Evolutionary conservation across 257 asterid species (phyloP), one percentile per base, ranked within the genome.

Genomic region (Sherardia arvensis): DNA sequence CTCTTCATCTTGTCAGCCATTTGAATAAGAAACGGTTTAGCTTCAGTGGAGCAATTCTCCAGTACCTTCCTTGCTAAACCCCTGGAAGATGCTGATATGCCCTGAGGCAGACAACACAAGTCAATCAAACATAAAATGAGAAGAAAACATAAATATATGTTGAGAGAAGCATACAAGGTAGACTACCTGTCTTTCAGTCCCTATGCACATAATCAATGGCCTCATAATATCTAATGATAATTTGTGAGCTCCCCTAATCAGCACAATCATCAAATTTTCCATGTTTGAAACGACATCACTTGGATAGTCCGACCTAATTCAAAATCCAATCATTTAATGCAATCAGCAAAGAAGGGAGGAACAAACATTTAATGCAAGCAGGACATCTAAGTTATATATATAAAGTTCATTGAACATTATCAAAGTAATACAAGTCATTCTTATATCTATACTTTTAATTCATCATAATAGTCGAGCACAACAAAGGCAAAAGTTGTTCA

Each of bases 141-240:
- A 49, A 34, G 29, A 0, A n/a, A 49, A 38, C 8, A 33, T 20
- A 30, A n/a, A n/a, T n/a, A n/a, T n/a, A n/a, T n/a, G n/a, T n/a
- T n/a, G n/a, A n/a, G n/a, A n/a, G 58, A 3, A 34, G 12, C 12
- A 56, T 54, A 22, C 30, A 68, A 67, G 49, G 54, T 21, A 32
- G n/a, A n/a, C n/a, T 70, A 67, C 81, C 75, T 73, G 75, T 65
- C 73, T 76, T 71, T 74, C 68, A 66, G 61, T 76, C 62, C 57
- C 61, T 22, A 73, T 73, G 55, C 79, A 70, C 61, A 66, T 55
- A 32, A 76, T 59, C 55, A 79, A 72, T 27, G 73, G 64, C 67
- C 33, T 69, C 30, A 79, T 47, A 27, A 79, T 69, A 63, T 65
- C 81, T n/a, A 62, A 53, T 26, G 77, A 68, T 30, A 76, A 59